Evolutionary conservation across 2,329 filamentous ascomycete species (phyloP).

Genomic region (Ceratocystis cubensis): DNA sequence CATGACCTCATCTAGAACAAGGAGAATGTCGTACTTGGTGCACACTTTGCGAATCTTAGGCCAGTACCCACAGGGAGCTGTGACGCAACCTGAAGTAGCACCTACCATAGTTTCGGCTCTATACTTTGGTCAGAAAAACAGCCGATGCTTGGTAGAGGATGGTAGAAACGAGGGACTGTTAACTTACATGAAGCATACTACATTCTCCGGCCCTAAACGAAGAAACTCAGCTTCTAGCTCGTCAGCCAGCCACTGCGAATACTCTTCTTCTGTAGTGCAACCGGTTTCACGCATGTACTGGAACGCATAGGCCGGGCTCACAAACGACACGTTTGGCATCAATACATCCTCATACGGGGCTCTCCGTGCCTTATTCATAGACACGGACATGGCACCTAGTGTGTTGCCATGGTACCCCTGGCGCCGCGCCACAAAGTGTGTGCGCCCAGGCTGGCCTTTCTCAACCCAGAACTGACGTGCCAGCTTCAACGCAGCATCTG

Average conservation of each 20-base stretch:
- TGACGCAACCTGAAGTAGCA: slow-evolving; percentile 31
- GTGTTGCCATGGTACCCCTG: slow-evolving; percentile 41
- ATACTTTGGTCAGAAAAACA: slow-evolving; percentile 30
- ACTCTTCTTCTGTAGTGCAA: slow-evolving; percentile 31
- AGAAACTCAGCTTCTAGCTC: slow-evolving; percentile 39
- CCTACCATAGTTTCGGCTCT: slow-evolving; percentile 24
- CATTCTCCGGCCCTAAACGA: slow-evolving; percentile 34
- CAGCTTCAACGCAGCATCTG: slow-evolving; percentile 38
- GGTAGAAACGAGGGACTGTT: background rate
- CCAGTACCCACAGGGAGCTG: slow-evolving; percentile 42
- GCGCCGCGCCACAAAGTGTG: slow-evolving; percentile 33
- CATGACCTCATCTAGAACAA: slow-evolving; percentile 55
- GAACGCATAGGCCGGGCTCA: slow-evolving; percentile 16
- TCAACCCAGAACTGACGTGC: slow-evolving; percentile 38
- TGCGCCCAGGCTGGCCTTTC: slow-evolving; percentile 26
- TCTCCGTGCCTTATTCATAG: slow-evolving; percentile 25
- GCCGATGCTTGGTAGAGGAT: background rate
- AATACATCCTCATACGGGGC: slow-evolving; percentile 26
- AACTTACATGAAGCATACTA: slow-evolving; percentile 25
- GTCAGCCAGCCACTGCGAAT: slow-evolving; percentile 30
- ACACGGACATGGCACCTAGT: slow-evolving; percentile 34
- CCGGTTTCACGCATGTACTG: slow-evolving; percentile 23
- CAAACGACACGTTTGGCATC: slow-evolving; percentile 17
- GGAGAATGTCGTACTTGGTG: slow-evolving; percentile 40
- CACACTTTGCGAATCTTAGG: slow-evolving; percentile 42